Conservation (phyloP, 2,329 filamentous ascomycete species). For the Alternaria triticimaculans region DNA sequence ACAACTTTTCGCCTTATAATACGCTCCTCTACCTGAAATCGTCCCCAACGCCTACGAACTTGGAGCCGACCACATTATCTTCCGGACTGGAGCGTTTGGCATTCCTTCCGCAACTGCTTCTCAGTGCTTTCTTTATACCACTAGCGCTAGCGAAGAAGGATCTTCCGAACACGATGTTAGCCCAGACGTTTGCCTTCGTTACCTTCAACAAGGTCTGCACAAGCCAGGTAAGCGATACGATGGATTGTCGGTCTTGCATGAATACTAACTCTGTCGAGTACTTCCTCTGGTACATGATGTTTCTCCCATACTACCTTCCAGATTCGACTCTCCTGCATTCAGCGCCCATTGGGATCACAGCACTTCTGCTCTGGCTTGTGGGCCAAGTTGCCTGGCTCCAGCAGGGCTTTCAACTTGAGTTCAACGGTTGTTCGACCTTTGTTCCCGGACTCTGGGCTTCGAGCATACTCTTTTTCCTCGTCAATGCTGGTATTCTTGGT, state of each 20-base stretch:
- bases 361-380: slow-evolving; percentile 74
- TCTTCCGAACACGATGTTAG: slow-evolving; percentile 83
- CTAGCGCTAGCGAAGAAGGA: slow-evolving; percentile 80
- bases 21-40: slow-evolving; percentile 87
- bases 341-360: slow-evolving; percentile 67
- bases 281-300: slow-evolving; percentile 97
- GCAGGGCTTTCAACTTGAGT: slow-evolving; percentile 59
- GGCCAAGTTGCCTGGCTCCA: slow-evolving; percentile 68
- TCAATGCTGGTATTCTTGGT: slow-evolving; percentile 88
- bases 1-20: slow-evolving; percentile 99
- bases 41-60: slow-evolving; percentile 50
- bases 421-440: slow-evolving; percentile 80
- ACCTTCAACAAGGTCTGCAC: slow-evolving; percentile 99
- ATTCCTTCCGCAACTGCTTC: slow-evolving; percentile 84
- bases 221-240: slow-evolving; percentile 74
- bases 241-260: background rate
- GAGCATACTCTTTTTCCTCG: slow-evolving; percentile 78
- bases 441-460: slow-evolving; percentile 81
- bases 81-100: slow-evolving; percentile 77
- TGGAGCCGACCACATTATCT: slow-evolving; percentile 42
- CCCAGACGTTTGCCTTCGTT: slow-evolving; percentile 96
- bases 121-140: slow-evolving; percentile 79
- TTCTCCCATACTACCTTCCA: slow-evolving; percentile 90
- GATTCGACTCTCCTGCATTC: slow-evolving; percentile 72
- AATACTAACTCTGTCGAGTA: slow-evolving; percentile 65